Percentiles rank a stretch among this genome's conserved stretches.
These are phyloP conservation scores for Lyophyllum shimeji DNA, from an alignment of 768 basidiomycete species.

Conservation along the genomic window DNA sequence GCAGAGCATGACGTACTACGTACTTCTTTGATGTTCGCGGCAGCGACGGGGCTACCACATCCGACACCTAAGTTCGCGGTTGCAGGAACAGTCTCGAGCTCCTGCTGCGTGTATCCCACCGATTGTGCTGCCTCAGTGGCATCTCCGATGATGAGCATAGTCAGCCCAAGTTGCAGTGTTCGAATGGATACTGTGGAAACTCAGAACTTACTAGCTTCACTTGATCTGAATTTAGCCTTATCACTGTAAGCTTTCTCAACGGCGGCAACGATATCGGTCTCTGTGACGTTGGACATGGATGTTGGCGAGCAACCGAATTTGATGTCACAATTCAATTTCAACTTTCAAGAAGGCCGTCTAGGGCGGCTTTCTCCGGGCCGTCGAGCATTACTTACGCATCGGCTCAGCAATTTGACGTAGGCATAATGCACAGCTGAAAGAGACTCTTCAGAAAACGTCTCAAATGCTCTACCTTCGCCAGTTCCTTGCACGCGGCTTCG, in stretches of 20 bases:
- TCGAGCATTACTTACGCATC: too few relatives aligned
- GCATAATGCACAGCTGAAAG: too few relatives aligned
- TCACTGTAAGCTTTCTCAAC: conserved; percentile 9
- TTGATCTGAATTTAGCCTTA: conserved; percentile 18
- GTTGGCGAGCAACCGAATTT: background rate
- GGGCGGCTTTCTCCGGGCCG: background rate
- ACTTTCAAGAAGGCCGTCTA: background rate
- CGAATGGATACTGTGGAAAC: too few relatives aligned
- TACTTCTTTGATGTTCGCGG: conserved; percentile 47
- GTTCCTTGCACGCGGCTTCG: too few relatives aligned
- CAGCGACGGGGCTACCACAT: conserved; percentile 53
- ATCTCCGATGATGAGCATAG: background rate
- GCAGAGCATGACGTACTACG: background rate
- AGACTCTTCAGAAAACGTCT: too few relatives aligned
- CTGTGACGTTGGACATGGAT: conserved; percentile 1
- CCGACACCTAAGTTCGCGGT: conserved; percentile 49
- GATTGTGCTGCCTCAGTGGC: conserved; percentile 31
- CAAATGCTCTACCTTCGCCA: too few relatives aligned
- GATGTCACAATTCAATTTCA: conserved; percentile 2
- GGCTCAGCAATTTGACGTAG: too few relatives aligned
- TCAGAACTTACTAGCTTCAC: background rate
- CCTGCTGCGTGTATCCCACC: conserved; percentile 47
- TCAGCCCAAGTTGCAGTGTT: too few relatives aligned
- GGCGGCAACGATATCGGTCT: conserved; percentile 2
- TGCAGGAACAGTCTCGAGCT: conserved; percentile 41